Base-by-base conservation (phyloP, 257 asterid species). In the Ocimum tenuiflorum region DNA sequence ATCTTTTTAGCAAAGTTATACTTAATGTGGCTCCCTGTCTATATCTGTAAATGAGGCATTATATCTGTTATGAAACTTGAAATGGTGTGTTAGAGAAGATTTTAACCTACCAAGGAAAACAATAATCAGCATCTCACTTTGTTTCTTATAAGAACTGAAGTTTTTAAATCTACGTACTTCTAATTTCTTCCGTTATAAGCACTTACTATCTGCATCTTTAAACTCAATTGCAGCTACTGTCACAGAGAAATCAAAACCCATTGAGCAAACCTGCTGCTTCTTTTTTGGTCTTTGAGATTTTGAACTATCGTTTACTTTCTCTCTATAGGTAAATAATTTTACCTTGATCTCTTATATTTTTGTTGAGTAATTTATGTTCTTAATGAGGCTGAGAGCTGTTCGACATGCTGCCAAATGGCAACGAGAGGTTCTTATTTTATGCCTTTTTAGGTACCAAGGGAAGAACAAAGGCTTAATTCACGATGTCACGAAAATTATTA, bases 291-390 rank as follows among this genome's bases (percentile, higher is more conserved):
- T 90, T 92, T 81, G 99, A 92, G 79, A 84, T 92, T 76, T 75
- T 92, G 72, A 92, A 92, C 83, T 92, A 86, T 64, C 99, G 99
- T 54, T 80, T 92, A 78, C 97, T 92, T 81, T 82, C 96, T 17
- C 83, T 92, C 23, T 92, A 92, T 92, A 90, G 99, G 99, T 89
- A 54, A 73, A 43, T 14, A 62, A 42, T 50, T 8, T 72, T 67
- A n/a, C 29, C 29, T 36, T 31, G 43, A 43, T 59, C 33, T 27
- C 24, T 52, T 69, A 52, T 65, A 57, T 47, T 75, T 56, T 75
- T 56, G 15, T 23, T 63, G 61, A 46, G 52, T 50, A 27, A 31
- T 14, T 47, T 67, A 18, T 35, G 48, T 48, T 61, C 50, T 55
- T 63, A 33, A 53, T 45, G 58, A 63, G 64, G 36, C 38, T 7